Conservation (phyloP, 2,329 filamentous ascomycete genomes). For the Colletotrichum magnum region DNA sequence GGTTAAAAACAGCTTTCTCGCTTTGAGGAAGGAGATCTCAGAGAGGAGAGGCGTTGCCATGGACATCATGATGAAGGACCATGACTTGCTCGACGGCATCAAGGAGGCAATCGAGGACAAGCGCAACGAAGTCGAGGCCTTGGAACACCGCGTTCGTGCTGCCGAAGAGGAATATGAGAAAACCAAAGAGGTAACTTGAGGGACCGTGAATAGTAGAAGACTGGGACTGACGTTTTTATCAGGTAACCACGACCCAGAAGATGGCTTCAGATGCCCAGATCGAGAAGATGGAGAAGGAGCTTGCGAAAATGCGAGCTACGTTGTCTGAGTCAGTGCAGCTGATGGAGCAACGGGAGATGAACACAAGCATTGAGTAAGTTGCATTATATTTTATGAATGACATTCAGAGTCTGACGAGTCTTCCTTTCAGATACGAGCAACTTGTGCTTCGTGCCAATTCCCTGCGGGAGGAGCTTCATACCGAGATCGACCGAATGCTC, state of each 20-base stretch:
- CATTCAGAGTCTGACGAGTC: background rate
- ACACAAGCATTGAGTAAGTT: slow-evolving; percentile 91
- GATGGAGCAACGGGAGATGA: slow-evolving; percentile 96
- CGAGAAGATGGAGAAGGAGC: slow-evolving; percentile 98
- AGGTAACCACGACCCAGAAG: slow-evolving; percentile 84
- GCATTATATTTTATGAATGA: background rate
- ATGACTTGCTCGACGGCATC: slow-evolving; percentile 93
- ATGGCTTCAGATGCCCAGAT: slow-evolving; percentile 92
- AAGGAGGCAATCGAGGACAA: slow-evolving; percentile 98
- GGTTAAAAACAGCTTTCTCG: slow-evolving; percentile 83
- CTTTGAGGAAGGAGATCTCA: slow-evolving; percentile 90
- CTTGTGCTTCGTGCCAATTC: slow-evolving; percentile 86
- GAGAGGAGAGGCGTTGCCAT: slow-evolving; percentile 86
- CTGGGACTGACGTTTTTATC: background rate
- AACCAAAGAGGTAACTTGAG: slow-evolving; percentile 78
- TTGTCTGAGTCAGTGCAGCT: slow-evolving; percentile 89
- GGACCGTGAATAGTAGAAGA: background rate
- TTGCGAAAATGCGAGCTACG: slow-evolving; percentile 90
- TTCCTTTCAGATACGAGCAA: slow-evolving; percentile 82
- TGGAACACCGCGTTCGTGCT: slow-evolving; percentile 88
- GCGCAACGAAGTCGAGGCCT: slow-evolving; percentile 88
- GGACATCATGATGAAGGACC: slow-evolving; percentile 93
- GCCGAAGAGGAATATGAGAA: slow-evolving; percentile 96
- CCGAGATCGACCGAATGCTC: slow-evolving; percentile 94
- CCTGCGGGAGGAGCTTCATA: slow-evolving; percentile 96